Evolutionary conservation across 306 rosid genomes (phyloP).

Genomic region (Lotus japonicus): DNA sequence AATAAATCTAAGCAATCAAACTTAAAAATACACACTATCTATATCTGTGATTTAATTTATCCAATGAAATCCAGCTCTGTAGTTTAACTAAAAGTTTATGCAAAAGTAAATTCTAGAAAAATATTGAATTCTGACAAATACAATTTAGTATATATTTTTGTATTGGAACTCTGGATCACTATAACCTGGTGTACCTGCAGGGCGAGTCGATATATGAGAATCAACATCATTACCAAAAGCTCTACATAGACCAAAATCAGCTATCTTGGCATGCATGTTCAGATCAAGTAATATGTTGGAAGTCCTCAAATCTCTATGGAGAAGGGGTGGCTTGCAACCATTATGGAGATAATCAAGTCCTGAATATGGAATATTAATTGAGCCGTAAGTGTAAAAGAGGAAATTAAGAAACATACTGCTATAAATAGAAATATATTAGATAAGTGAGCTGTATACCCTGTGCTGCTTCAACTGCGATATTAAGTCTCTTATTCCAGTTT

Average conservation of each 20-base stretch:
- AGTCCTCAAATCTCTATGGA: conserved; percentile 52
- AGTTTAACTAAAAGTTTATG: too few species aligned
- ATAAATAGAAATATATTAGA: not conserved
- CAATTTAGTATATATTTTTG: not conserved
- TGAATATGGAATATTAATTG: not conserved
- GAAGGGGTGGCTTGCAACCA: conserved; percentile 26
- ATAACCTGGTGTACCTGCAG: conserved; percentile 41
- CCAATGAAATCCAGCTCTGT: too few species aligned
- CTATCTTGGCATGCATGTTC: conserved; percentile 32
- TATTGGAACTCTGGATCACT: conserved; percentile 48
- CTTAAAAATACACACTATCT: too few species aligned
- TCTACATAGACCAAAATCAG: conserved; percentile 49
- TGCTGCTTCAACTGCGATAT: conserved; percentile 16
- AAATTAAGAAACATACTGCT: not conserved
- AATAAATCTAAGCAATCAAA: too few species aligned
- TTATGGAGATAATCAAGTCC: conserved; percentile 39
- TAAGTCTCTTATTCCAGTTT: conserved; percentile 14
- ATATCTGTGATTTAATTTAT: too few species aligned
- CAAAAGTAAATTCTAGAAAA: too few species aligned
- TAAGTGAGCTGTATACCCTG: not conserved
- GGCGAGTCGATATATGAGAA: conserved; percentile 25
- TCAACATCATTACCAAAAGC: conserved; percentile 13
- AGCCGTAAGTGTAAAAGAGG: not conserved
- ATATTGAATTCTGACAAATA: too few species aligned
- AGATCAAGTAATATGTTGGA: conserved; percentile 47